These are phyloP conservation scores for Pascua sp. DNA, from an alignment of 1,284 basidiomycete species.

Conservation along the genomic window DNA sequence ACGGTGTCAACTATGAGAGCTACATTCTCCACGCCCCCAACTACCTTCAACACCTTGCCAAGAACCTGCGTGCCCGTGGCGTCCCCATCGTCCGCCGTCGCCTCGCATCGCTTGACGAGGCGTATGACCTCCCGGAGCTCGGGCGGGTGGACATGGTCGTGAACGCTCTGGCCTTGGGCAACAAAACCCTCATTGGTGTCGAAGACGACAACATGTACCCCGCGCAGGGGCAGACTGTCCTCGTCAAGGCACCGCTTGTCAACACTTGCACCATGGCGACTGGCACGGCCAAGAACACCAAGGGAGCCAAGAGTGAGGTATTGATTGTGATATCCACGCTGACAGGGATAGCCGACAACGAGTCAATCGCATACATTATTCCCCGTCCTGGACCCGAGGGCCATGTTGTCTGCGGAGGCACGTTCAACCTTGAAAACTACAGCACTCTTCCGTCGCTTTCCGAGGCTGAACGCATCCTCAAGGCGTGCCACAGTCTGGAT, in stretches of 20 bases:
- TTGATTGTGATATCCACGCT: not conserved
- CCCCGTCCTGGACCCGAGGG: slow-evolving; percentile 49
- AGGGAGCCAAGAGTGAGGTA: too few species aligned
- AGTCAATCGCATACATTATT: slow-evolving; percentile 46
- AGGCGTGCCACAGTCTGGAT: slow-evolving; percentile 43
- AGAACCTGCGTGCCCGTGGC: slow-evolving; percentile 29
- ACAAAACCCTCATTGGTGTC: slow-evolving; percentile 41
- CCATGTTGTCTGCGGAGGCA: slow-evolving; percentile 46
- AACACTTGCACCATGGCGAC: slow-evolving; percentile 25
- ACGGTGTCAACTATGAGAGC: slow-evolving; percentile 38
- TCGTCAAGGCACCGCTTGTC: slow-evolving; percentile 37
- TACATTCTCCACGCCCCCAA: slow-evolving; percentile 47
- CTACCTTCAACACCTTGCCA: slow-evolving; percentile 42
- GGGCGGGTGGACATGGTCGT: slow-evolving; percentile 46
- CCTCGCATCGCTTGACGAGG: slow-evolving; percentile 45
- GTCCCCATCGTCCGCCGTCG: slow-evolving; percentile 41
- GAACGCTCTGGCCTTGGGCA: slow-evolving; percentile 52
- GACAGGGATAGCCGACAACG: not conserved
- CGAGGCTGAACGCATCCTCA: slow-evolving; percentile 45
- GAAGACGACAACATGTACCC: slow-evolving; percentile 44
- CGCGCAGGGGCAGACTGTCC: slow-evolving; percentile 46
- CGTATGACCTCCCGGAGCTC: slow-evolving; percentile 33
- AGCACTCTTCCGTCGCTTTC: slow-evolving; percentile 32
- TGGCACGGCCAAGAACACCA: not conserved
- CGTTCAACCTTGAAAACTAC: slow-evolving; percentile 38